A percentile compares a stretch with the other conserved stretches of the same genome.
Conservation (phyloP, 2,329 filamentous ascomycete genomes). For the Monosporascus ibericus region DNA sequence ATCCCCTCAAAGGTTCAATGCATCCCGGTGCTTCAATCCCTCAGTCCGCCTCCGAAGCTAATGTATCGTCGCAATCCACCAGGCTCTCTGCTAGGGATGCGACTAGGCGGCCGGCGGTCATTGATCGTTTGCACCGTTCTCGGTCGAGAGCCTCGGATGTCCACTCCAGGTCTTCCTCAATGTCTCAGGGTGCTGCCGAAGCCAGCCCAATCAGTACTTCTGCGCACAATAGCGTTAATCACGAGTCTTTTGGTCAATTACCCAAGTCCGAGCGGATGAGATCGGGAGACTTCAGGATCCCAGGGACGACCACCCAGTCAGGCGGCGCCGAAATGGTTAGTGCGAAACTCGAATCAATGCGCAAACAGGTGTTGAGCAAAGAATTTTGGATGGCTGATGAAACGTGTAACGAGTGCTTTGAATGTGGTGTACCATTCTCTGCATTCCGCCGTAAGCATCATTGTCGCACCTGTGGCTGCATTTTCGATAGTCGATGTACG, state of each 20-base stretch:
- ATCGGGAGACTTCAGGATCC: slow-evolving; percentile 44
- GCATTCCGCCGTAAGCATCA: slow-evolving; percentile 96
- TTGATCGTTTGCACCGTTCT: slow-evolving; percentile 48
- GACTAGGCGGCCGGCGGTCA: slow-evolving; percentile 42
- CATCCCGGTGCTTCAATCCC: slow-evolving; percentile 20
- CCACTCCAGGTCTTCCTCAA: slow-evolving; percentile 52
- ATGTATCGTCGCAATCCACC: slow-evolving; percentile 18
- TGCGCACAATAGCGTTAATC: slow-evolving; percentile 51
- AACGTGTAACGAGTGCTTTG: slow-evolving; percentile 94
- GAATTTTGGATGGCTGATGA: slow-evolving; percentile 99
- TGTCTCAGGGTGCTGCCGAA: slow-evolving; percentile 51
- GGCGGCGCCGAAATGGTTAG: slow-evolving; percentile 54
- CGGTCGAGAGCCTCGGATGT: slow-evolving; percentile 36
- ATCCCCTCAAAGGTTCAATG: slow-evolving; percentile 31
- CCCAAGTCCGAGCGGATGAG: slow-evolving; percentile 37
- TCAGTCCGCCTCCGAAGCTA: slow-evolving; percentile 26
- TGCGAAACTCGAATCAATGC: slow-evolving; percentile 63
- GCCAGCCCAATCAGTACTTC: slow-evolving; percentile 52
- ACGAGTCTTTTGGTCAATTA: slow-evolving; percentile 48
- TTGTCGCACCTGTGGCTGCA: slow-evolving; percentile 93
- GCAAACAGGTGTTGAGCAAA: slow-evolving; percentile 82
- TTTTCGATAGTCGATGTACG: slow-evolving; percentile 95
- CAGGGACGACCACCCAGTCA: slow-evolving; percentile 51
- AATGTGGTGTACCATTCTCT: slow-evolving; percentile 83
- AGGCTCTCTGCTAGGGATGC: slow-evolving; percentile 27